These are phyloP conservation scores for Monosporozyma servazzii DNA, from an alignment of 805 yeast species.

Conservation along the genomic window DNA sequence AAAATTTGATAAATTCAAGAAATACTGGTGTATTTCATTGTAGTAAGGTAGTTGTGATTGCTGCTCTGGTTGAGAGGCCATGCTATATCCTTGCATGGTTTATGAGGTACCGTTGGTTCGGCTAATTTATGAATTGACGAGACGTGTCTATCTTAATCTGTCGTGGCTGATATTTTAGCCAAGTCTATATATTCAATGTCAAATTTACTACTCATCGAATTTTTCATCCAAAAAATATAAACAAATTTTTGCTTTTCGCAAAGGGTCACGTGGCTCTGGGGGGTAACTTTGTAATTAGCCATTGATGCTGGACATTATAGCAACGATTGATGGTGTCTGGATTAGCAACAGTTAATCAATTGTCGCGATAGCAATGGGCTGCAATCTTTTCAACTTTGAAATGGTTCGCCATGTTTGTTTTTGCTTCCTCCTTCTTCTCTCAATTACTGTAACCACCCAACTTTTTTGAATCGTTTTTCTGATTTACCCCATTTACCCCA, in stretches of 20 bases:
- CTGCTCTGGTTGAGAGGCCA: neutral
- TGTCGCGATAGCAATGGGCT: no score
- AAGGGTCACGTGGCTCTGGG: neutral
- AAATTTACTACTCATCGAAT: neutral
- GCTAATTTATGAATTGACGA: no score
- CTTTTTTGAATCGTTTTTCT: no score
- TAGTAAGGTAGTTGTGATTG: neutral
- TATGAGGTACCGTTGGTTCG: neutral
- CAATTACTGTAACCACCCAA: no score
- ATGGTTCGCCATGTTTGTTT: no score
- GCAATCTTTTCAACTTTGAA: no score
- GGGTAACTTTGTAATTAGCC: neutral
- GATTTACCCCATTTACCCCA: no score
- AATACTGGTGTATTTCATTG: slow-evolving; percentile 20
- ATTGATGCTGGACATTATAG: neutral
- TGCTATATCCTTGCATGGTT: neutral
- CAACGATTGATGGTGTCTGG: neutral
- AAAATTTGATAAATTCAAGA: slow-evolving; percentile 20
- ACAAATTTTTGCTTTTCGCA: neutral
- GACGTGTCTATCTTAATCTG: no score
- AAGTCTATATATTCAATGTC: no score
- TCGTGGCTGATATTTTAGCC: no score
- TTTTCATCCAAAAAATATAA: neutral
- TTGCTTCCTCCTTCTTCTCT: no score
- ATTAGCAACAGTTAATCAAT: no score